These are phyloP conservation scores for Wolfiporia cocos DNA, from an alignment of 1,284 basidiomycete genomes.

Conservation along the genomic window DNA sequence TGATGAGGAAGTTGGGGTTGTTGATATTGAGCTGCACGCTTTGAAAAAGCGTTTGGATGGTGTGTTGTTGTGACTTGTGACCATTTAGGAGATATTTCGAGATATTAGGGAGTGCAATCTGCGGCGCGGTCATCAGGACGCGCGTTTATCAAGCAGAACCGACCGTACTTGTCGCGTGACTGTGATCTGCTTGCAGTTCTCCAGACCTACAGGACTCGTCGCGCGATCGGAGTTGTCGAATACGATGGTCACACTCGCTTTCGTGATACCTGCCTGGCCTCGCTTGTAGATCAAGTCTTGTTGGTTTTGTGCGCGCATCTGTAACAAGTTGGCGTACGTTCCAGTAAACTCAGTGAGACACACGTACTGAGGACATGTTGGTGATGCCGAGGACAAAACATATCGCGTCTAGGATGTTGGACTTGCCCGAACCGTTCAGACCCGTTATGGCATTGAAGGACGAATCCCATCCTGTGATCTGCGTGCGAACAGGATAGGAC, in stretches of 20 bases:
- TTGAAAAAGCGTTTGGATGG: constrained; percentile 92
- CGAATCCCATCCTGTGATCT: constrained; percentile 91
- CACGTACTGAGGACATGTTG: constrained; percentile 74
- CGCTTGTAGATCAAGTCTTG: constrained; percentile 98
- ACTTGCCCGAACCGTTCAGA: constrained; percentile 92
- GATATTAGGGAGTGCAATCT: constrained; percentile 91
- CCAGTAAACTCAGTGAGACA: neutral
- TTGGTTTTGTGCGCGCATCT: constrained; percentile 95
- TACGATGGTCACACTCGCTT: constrained; percentile 97
- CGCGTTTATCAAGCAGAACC: too few relatives aligned
- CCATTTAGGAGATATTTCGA: constrained; percentile 98
- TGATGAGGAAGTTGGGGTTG: constrained; percentile 99
- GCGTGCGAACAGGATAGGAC: constrained; percentile 93
- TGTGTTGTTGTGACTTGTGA: constrained; percentile 88
- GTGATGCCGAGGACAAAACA: constrained; percentile 97
- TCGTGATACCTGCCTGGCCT: constrained; percentile 95
- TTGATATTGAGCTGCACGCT: constrained; percentile 99
- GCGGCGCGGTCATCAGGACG: too few relatives aligned
- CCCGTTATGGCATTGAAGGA: constrained; percentile 99
- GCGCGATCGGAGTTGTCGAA: constrained; percentile 96
- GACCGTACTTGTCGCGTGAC: constrained; percentile 86
- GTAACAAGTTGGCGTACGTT: neutral
- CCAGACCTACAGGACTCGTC: constrained; percentile 83
- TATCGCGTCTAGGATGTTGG: constrained; percentile 97
- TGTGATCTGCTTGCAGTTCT: constrained; percentile 85